phyloP scores from a whole-genome alignment of 345 rosid genomes.

The Bruguiera sexangula region DNA sequence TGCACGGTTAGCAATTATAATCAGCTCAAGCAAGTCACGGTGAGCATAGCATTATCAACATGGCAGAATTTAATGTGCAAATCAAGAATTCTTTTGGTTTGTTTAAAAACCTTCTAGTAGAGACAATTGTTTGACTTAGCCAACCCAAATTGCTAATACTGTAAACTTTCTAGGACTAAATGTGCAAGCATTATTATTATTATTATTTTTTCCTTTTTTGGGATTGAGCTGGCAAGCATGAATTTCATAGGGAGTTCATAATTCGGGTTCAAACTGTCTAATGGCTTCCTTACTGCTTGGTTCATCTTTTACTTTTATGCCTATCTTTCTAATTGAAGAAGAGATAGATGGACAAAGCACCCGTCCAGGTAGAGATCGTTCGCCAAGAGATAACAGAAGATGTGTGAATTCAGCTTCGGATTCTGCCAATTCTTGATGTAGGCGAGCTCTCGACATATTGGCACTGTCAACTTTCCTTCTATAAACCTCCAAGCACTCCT shows the following conservation, averaged over 20 bases:
- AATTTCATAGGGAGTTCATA: neutral
- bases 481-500: slow-evolving; percentile 88
- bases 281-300: neutral
- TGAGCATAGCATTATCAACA: neutral
- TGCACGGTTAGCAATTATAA: slow-evolving; percentile 25
- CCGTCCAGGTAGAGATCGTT: slow-evolving; percentile 93
- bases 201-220: neutral
- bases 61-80: no score
- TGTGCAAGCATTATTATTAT: neutral
- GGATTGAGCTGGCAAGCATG: neutral
- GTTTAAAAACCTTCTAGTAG: no score
- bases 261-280: neutral
- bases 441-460: slow-evolving; percentile 84
- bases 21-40: neutral
- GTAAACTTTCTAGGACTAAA: neutral
- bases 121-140: no score
- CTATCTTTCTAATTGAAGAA: slow-evolving; percentile 1
- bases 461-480: slow-evolving; percentile 95
- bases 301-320: neutral
- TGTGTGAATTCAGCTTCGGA: slow-evolving; percentile 97
- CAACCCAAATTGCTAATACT: neutral
- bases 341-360: slow-evolving; percentile 39
- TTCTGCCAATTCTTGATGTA: slow-evolving; percentile 95
- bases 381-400: slow-evolving; percentile 91
- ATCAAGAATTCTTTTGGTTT: no score